phyloP scores from a whole-genome alignment of 352 stramenopile species.

The Aphanomyces astaci region DNA sequence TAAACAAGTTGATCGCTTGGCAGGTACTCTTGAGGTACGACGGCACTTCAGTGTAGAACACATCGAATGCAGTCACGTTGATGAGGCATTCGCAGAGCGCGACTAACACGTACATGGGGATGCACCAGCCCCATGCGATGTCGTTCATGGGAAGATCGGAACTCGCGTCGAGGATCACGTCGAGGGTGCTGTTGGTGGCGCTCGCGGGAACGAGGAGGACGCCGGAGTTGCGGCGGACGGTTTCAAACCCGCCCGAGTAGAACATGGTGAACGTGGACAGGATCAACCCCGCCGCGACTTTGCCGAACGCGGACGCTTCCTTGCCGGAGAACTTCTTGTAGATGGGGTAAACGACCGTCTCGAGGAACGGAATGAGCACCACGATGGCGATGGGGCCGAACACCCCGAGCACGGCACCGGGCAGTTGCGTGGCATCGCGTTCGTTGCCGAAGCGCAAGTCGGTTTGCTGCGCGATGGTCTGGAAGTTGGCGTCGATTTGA shows the following conservation, averaged over 20 bases:
- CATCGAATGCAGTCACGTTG: conserved; percentile 54
- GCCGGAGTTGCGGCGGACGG: conserved; percentile 44
- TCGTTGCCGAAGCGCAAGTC: conserved; percentile 42
- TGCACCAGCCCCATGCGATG: conserved; percentile 40
- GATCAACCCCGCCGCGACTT: conserved; percentile 31
- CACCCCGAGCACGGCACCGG: conserved; percentile 42
- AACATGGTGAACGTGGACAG: conserved; percentile 36
- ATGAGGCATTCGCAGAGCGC: conserved; percentile 49
- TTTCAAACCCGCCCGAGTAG: conserved; percentile 41
- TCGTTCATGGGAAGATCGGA: conserved; percentile 48
- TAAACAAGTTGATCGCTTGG: conserved; percentile 52
- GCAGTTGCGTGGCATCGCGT: conserved; percentile 39
- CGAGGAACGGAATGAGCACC: conserved; percentile 34
- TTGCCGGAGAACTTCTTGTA: conserved; percentile 39
- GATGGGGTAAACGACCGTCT: conserved; percentile 35
- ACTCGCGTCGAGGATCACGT: conserved; percentile 34
- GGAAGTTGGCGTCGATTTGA: conserved; percentile 59
- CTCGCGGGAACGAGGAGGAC: conserved; percentile 25
- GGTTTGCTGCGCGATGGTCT: conserved; percentile 58
- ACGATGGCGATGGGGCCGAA: conserved; percentile 40
- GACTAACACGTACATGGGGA: conserved; percentile 54
- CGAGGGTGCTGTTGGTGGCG: conserved; percentile 6
- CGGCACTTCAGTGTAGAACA: conserved; percentile 52
- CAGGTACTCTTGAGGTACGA: conserved; percentile 46
- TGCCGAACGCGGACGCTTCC: conserved; percentile 33